Percentiles rank a stretch among this genome's conserved stretches.
phyloP scores from a whole-genome alignment of 2,329 filamentous ascomycete species.

The Polychaeton citri region DNA sequence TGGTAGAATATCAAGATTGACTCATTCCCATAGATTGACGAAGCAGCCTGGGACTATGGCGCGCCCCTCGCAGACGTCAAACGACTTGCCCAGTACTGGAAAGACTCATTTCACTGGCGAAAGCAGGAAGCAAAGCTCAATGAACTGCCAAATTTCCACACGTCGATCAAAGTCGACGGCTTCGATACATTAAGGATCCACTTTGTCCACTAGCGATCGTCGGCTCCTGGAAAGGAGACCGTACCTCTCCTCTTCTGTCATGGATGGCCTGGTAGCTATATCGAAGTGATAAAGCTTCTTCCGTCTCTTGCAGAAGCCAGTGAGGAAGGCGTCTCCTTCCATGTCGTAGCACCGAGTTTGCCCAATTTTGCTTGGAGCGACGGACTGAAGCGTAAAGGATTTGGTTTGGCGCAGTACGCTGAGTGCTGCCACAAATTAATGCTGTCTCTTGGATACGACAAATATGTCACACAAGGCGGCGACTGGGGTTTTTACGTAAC shows the following conservation, averaged over 20 bases:
- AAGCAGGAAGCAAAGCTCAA: constrained; percentile 47
- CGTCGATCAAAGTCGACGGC: constrained; percentile 40
- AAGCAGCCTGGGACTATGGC: constrained; percentile 44
- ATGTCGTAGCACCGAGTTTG: constrained; percentile 41
- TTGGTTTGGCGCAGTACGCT: constrained; percentile 47
- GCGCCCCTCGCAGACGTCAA: constrained; percentile 47
- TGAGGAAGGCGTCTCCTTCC: constrained; percentile 33
- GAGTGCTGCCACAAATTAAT: constrained; percentile 56
- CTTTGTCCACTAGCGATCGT: constrained; percentile 47
- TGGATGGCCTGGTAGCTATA: constrained; percentile 55
- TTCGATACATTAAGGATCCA: constrained; percentile 50
- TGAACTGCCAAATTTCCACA: constrained; percentile 45
- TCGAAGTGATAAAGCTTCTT: constrained; percentile 53
- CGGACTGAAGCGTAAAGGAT: constrained; percentile 39
- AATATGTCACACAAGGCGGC: constrained; percentile 49
- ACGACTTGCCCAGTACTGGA: constrained; percentile 45
- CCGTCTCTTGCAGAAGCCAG: constrained; percentile 27
- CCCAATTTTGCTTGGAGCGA: constrained; percentile 45
- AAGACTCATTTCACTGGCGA: constrained; percentile 47
- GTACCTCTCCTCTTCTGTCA: constrained; percentile 57
- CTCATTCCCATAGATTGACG: constrained; percentile 23
- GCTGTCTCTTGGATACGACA: constrained; percentile 50
- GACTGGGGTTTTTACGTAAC: constrained; percentile 60
- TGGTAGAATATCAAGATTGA: neutral
- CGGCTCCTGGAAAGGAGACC: constrained; percentile 34